These are phyloP conservation scores for Penicillium taxi DNA, from an alignment of 495 filamentous ascomycete genomes.

Conservation along the genomic window DNA sequence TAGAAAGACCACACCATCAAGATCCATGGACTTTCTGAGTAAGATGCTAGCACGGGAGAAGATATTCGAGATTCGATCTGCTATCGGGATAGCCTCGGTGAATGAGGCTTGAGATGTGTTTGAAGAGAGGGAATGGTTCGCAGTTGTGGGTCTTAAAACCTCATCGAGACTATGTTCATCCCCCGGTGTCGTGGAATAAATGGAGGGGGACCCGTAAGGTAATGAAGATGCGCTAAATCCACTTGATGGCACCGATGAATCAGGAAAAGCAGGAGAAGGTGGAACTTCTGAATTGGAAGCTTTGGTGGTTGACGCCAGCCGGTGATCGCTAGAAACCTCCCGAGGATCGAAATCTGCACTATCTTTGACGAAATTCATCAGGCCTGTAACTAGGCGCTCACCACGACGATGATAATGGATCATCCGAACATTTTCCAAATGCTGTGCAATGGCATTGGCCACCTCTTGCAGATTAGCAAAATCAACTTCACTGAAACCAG, in stretches of 20 bases:
- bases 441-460: constrained; percentile 22
- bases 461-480: constrained; percentile 24
- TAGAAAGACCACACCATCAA: constrained; percentile 37
- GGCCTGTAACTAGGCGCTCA: constrained; percentile 23
- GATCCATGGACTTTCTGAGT: constrained; percentile 31
- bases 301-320: constrained; percentile 3
- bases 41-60: constrained; percentile 32
- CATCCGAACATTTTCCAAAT: constrained; percentile 29
- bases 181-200: constrained; percentile 7
- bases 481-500: constrained; percentile 23
- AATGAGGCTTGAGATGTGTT: constrained; percentile 4
- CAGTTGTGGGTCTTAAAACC: background rate
- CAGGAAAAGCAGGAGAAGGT: constrained; percentile 2
- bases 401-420: constrained; percentile 21
- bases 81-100: constrained; percentile 4
- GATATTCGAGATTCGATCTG: constrained; percentile 17
- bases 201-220: constrained; percentile 10
- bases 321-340: constrained; percentile 10
- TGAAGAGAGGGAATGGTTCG: background rate
- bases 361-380: constrained; percentile 27
- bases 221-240: too few relatives aligned
- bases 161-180: constrained; percentile 12
- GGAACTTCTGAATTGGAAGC: constrained; percentile 4
- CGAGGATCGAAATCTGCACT: constrained; percentile 21
- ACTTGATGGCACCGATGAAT: too few relatives aligned